Conservation (phyloP, 768 basidiomycete species). For the Naganishia friedmannii region DNA sequence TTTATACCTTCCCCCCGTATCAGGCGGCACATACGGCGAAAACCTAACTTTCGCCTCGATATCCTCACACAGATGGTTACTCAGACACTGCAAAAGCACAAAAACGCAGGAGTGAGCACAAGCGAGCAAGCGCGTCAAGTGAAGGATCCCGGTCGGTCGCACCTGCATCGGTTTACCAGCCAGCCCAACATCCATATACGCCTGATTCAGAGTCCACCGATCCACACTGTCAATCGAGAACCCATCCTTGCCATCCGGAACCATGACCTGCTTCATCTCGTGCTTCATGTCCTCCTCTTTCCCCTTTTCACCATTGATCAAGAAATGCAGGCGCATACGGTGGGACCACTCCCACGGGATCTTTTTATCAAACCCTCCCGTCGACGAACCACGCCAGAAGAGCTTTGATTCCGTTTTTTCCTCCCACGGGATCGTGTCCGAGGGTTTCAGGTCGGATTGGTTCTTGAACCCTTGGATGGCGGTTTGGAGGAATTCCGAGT, state of each 20-base stretch:
- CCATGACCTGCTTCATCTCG: constrained; percentile 44
- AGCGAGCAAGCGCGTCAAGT: background rate
- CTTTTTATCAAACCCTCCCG: constrained; percentile 52
- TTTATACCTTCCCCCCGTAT: constrained; percentile 62
- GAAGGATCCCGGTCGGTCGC: constrained; percentile 27
- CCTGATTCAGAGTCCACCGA: constrained; percentile 56
- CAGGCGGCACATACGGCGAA: constrained; percentile 54
- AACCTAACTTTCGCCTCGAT: constrained; percentile 60
- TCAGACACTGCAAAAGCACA: constrained; percentile 51
- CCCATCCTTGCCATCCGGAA: constrained; percentile 46
- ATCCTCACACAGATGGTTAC: constrained; percentile 54
- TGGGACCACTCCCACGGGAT: constrained; percentile 53
- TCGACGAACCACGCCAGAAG: constrained; percentile 55
- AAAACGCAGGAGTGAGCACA: background rate
- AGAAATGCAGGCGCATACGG: constrained; percentile 52
- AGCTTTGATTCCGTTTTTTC: constrained; percentile 52
- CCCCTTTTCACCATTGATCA: constrained; percentile 51
- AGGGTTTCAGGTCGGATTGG: constrained; percentile 36
- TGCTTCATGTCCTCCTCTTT: constrained; percentile 50
- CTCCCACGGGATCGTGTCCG: constrained; percentile 48
- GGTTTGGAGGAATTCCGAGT: constrained; percentile 44
- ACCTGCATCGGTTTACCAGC: constrained; percentile 55
- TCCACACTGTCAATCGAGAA: constrained; percentile 37
- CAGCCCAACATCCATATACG: constrained; percentile 65
- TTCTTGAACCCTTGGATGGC: constrained; percentile 50